Percentiles rank a stretch among this genome's conserved stretches.
These are phyloP conservation scores for Pholiota molesta DNA, from an alignment of 768 basidiomycete species.

Conservation along the genomic window DNA sequence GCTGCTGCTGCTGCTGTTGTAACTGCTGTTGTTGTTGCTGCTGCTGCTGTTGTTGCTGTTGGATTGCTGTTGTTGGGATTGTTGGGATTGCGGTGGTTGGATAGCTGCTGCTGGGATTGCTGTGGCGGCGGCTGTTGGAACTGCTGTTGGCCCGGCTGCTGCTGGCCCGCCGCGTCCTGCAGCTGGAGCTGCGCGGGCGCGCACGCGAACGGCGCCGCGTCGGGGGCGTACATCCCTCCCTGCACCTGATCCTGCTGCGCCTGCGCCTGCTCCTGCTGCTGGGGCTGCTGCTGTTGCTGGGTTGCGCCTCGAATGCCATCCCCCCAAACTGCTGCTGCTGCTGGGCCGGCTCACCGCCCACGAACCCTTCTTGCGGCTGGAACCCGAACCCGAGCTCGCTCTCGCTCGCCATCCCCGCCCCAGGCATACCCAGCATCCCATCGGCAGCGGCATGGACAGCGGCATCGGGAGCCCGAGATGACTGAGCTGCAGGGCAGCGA, in stretches of 20 bases:
- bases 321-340: not conserved
- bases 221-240: not conserved
- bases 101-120: too few relatives aligned
- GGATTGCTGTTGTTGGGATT: too few relatives aligned
- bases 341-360: not conserved
- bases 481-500: constrained; percentile 10
- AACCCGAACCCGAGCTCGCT: constrained; percentile 27
- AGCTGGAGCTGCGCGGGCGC: not conserved
- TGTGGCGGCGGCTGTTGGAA: too few relatives aligned
- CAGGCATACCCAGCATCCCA: not conserved
- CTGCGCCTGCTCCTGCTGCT: constrained; percentile 6
- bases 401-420: constrained; percentile 13
- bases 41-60: too few relatives aligned
- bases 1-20: constrained; percentile 6
- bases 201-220: not conserved
- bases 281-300: constrained; percentile 6
- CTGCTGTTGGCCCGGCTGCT: not conserved
- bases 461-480: not conserved
- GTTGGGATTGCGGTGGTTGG: too few relatives aligned
- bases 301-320: constrained; percentile 1
- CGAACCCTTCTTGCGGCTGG: constrained; percentile 18
- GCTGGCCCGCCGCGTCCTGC: not conserved
- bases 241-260: constrained; percentile 6
- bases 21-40: too few relatives aligned
- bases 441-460: not conserved